phyloP scores from a whole-genome alignment of 257 asterid species.

The Solanum clarkiae region DNA sequence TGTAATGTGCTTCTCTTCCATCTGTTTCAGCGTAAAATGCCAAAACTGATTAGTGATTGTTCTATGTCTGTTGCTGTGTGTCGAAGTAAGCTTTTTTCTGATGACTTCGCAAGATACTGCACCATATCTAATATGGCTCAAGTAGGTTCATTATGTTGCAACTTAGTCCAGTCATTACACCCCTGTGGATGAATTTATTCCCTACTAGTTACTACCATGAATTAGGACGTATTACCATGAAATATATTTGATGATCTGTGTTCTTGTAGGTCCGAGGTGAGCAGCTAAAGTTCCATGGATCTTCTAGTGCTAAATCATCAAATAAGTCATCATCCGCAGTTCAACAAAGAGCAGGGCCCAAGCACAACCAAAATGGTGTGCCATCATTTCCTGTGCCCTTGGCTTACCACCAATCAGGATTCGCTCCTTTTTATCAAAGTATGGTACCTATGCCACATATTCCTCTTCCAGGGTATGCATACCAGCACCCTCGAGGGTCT shows the following conservation, averaged over 20 bases:
- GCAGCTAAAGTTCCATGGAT: constrained; percentile 50
- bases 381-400: constrained; percentile 45
- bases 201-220: background rate
- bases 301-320: constrained; percentile 36
- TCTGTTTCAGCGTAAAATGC: background rate
- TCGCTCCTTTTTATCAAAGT: constrained; percentile 37
- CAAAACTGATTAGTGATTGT: background rate
- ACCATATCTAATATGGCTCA: background rate
- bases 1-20: background rate
- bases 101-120: background rate
- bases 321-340: constrained; percentile 33
- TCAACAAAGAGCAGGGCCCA: constrained; percentile 50
- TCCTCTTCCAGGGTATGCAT: constrained; percentile 44
- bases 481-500: constrained; percentile 36
- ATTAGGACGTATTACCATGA: background rate
- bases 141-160: background rate
- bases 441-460: constrained; percentile 46
- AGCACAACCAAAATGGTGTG: constrained; percentile 40
- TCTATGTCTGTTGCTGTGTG: background rate
- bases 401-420: constrained; percentile 34
- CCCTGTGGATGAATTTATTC: background rate
- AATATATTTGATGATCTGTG: background rate
- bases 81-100: background rate
- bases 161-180: background rate
- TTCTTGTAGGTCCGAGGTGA: constrained; percentile 43